Percentiles rank a stretch among this genome's conserved stretches.
Conservation (phyloP, 805 yeast species). For the Kregervanrija pseudodelftensis region DNA sequence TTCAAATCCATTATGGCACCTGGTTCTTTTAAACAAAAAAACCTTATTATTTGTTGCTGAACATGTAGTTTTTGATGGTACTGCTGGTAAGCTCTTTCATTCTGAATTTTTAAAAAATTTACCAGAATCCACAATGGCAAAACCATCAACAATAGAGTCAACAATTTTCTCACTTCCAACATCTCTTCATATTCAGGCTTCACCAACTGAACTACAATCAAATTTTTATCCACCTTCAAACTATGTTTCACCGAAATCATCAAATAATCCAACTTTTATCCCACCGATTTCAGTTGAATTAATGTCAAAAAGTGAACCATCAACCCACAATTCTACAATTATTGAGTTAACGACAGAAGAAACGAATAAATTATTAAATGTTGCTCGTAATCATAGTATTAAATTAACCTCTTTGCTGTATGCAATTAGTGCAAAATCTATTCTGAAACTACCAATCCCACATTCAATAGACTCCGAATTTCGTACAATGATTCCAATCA, state of each 20-base stretch:
- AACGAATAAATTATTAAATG: background rate
- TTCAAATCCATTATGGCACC: conserved; percentile 7
- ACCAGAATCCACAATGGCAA: too few species aligned
- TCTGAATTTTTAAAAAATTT: too few species aligned
- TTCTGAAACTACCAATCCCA: background rate
- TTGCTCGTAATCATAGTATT: background rate
- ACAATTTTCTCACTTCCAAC: background rate
- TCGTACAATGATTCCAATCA: conserved; percentile 8
- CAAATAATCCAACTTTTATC: background rate
- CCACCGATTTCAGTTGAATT: background rate
- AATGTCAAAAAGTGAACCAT: too few species aligned
- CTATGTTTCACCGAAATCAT: background rate
- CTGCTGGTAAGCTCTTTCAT: conserved; percentile 9
- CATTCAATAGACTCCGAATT: background rate
- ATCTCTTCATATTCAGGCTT: conserved; percentile 1
- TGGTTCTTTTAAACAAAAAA: conserved; percentile 1
- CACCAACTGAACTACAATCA: conserved; percentile 1
- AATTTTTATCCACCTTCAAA: background rate
- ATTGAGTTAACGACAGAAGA: background rate
- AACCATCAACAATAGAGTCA: too few species aligned
- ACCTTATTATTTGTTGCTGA: conserved; percentile 7
- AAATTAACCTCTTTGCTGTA: conserved; percentile 9
- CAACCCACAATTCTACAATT: conserved; percentile 1
- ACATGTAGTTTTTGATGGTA: conserved; percentile 10
- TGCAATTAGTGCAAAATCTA: conserved; percentile 3